These are phyloP conservation scores for Cymbidium sinense DNA, from an alignment of 106 monocot genomes.

Conservation along the genomic window DNA sequence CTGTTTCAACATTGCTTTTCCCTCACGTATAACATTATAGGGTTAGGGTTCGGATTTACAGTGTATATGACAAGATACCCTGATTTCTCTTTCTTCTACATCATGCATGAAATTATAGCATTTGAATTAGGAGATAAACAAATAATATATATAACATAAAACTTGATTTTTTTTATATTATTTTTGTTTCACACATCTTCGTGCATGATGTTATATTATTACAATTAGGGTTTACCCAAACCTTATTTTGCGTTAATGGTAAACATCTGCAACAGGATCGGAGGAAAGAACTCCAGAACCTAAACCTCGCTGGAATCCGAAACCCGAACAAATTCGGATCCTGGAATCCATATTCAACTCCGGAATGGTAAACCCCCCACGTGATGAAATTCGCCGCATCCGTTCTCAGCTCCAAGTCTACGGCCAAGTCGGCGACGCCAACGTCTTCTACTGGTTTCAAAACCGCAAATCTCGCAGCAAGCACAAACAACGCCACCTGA, in stretches of 20 bases:
- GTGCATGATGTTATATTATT: neutral
- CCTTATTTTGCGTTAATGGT: neutral
- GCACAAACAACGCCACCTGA: constrained; percentile 66
- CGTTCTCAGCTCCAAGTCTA: constrained; percentile 81
- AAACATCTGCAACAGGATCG: neutral
- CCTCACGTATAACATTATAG: no score
- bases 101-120: no score
- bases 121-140: no score
- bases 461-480: constrained; percentile 84
- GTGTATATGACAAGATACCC: no score
- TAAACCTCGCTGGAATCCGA: constrained; percentile 95
- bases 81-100: neutral
- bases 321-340: constrained; percentile 92
- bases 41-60: no score
- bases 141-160: no score
- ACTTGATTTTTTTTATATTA: no score
- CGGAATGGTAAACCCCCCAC: constrained; percentile 91
- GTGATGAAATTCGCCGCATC: constrained; percentile 85
- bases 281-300: constrained; percentile 91
- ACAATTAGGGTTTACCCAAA: no score
- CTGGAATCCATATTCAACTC: constrained; percentile 95
- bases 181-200: no score
- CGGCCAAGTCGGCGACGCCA: constrained; percentile 96
- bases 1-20: no score
- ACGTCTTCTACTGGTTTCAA: constrained; percentile 99